phyloP scores from a whole-genome alignment of 2,329 filamentous ascomycete species.

The Penicillium nordicum region DNA sequence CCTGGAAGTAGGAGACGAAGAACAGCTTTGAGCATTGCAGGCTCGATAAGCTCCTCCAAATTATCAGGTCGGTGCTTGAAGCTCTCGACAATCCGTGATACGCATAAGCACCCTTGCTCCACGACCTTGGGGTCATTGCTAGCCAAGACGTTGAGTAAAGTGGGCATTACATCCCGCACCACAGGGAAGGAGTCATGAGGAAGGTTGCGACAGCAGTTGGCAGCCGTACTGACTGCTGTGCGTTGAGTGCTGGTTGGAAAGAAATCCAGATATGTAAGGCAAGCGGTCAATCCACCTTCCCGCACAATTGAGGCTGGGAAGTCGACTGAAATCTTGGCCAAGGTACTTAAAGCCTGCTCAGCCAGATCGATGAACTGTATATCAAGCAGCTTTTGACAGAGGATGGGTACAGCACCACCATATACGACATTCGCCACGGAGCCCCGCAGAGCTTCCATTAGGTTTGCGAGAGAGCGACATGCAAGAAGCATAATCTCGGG shows the following conservation, averaged over 20 bases:
- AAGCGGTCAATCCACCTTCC: slow-evolving; percentile 93
- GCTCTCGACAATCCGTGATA: slow-evolving; percentile 93
- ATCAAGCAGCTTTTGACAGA: slow-evolving; percentile 92
- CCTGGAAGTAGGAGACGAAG: slow-evolving; percentile 85
- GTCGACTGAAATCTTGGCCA: slow-evolving; percentile 96
- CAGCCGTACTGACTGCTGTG: slow-evolving; percentile 93
- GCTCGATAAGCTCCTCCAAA: slow-evolving; percentile 86
- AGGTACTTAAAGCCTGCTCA: slow-evolving; percentile 91
- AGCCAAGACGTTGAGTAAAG: slow-evolving; percentile 79
- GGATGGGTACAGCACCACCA: slow-evolving; percentile 88
- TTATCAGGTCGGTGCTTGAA: slow-evolving; percentile 86
- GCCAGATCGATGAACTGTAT: slow-evolving; percentile 97
- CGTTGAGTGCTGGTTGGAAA: slow-evolving; percentile 96
- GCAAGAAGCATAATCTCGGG: slow-evolving; percentile 96
- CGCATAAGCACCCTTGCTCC: slow-evolving; percentile 92
- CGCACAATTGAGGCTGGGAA: slow-evolving; percentile 93
- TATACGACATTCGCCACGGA: slow-evolving; percentile 96
- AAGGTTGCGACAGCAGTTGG: slow-evolving; percentile 97
- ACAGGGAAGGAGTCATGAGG: slow-evolving; percentile 89
- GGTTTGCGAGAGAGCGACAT: slow-evolving; percentile 89
- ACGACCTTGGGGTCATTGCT: slow-evolving; percentile 96
- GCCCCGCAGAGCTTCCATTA: slow-evolving; percentile 94
- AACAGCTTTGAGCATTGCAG: slow-evolving; percentile 79
- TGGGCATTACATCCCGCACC: slow-evolving; percentile 94
- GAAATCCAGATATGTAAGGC: slow-evolving; percentile 92